Conservation (phyloP, 2,329 filamentous ascomycete species). For the Trichophyton mentagrophytes region DNA sequence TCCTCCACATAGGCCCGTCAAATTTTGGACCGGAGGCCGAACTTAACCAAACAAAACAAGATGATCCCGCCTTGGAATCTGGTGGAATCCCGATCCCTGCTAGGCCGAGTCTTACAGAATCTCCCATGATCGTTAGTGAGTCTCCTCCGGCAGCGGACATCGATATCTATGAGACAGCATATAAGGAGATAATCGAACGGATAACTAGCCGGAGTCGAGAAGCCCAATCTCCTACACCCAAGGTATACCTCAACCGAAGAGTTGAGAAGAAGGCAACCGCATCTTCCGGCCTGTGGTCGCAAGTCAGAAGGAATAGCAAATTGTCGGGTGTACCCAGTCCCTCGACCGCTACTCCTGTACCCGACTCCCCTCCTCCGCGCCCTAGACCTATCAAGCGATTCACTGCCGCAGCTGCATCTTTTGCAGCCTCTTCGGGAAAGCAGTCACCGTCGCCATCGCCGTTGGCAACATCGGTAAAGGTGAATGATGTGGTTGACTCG, state of each 20-base stretch:
- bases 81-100: not conserved
- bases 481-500: not conserved
- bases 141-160: constrained; percentile 75
- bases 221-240: constrained; percentile 35
- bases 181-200: constrained; percentile 65
- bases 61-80: constrained; percentile 5
- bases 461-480: not conserved
- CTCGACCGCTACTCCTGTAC: not conserved
- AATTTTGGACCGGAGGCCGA: constrained; percentile 30
- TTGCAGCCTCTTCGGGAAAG: not conserved
- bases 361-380: not conserved
- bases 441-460: not conserved
- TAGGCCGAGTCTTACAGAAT: not conserved
- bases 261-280: constrained; percentile 27
- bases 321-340: not conserved
- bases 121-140: constrained; percentile 39
- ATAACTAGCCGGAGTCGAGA: constrained; percentile 42
- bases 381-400: not conserved
- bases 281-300: not conserved
- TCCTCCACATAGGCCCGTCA: constrained; percentile 62
- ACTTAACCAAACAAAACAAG: not conserved
- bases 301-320: not conserved
- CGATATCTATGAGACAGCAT: constrained; percentile 79
- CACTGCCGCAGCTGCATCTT: not conserved
- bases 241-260: constrained; percentile 45